Percentiles rank a stretch among this genome's conserved stretches.
These are phyloP conservation scores for Sarcodon aspratus DNA, from an alignment of 768 basidiomycete species.

Conservation along the genomic window DNA sequence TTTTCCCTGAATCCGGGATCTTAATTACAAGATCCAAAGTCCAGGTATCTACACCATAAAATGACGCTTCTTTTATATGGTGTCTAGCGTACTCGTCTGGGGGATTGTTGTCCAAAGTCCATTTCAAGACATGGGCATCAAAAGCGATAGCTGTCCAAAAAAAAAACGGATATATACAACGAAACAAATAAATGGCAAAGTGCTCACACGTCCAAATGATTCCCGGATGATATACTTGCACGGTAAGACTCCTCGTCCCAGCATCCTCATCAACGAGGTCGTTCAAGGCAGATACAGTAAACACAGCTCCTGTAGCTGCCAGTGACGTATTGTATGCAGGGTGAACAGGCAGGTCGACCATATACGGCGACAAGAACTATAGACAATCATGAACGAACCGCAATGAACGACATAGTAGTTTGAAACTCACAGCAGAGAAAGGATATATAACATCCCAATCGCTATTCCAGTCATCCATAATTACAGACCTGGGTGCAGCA, in stretches of 20 bases:
- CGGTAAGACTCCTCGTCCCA: slow-evolving; percentile 58
- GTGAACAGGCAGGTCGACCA: slow-evolving; percentile 50
- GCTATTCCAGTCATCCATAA: slow-evolving; percentile 66
- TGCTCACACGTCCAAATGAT: slow-evolving; percentile 72
- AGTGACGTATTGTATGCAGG: slow-evolving; percentile 15
- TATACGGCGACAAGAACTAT: slow-evolving; percentile 80
- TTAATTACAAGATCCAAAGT: slow-evolving; percentile 61
- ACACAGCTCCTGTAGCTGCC: slow-evolving; percentile 20
- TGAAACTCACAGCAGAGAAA: slow-evolving; percentile 50
- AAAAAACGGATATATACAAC: neutral
- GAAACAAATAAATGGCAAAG: neutral
- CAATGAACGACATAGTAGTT: neutral
- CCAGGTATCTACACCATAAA: slow-evolving; percentile 69
- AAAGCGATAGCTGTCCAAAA: slow-evolving; percentile 62
- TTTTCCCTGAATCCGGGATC: slow-evolving; percentile 21
- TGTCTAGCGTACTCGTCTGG: slow-evolving; percentile 69
- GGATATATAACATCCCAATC: slow-evolving; percentile 88
- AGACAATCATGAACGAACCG: neutral
- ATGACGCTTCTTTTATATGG: slow-evolving; percentile 87
- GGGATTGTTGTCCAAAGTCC: slow-evolving; percentile 75
- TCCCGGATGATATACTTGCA: slow-evolving; percentile 67
- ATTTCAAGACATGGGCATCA: slow-evolving; percentile 78
- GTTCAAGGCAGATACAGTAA: slow-evolving; percentile 47
- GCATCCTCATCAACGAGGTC: slow-evolving; percentile 39
- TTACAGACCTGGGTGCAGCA: slow-evolving; percentile 29